Percentiles rank a stretch among this genome's conserved stretches.
phyloP scores from a whole-genome alignment of 306 rosid species.

The Casuarina equisetifolia region DNA sequence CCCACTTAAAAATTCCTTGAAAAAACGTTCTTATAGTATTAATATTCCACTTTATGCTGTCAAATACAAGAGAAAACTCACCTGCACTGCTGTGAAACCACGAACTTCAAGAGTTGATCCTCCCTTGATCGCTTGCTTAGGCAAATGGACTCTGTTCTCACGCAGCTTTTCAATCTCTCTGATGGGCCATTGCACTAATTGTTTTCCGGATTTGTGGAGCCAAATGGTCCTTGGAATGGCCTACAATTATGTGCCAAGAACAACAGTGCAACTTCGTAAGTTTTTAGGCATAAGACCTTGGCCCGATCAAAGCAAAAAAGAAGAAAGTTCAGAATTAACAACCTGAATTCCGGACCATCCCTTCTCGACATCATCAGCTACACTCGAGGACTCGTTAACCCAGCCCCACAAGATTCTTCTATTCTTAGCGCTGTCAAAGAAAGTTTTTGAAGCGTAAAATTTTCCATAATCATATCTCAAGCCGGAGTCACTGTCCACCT shows the following conservation, averaged over 20 bases:
- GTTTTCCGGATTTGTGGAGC: slow-evolving; percentile 68
- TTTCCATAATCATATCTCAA: slow-evolving; percentile 83
- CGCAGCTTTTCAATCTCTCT: slow-evolving; percentile 60
- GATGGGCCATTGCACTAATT: slow-evolving; percentile 78
- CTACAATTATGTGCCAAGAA: slow-evolving; percentile 32
- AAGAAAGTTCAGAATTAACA: slow-evolving; percentile 16
- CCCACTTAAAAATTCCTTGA: too few species aligned
- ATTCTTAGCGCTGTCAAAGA: slow-evolving; percentile 52
- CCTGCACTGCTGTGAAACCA: slow-evolving; percentile 62
- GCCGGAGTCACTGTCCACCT: slow-evolving; percentile 27
- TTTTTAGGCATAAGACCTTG: too few species aligned
- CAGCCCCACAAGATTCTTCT: slow-evolving; percentile 82
- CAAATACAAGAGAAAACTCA: neutral
- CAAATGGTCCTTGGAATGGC: slow-evolving; percentile 69
- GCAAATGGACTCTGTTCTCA: slow-evolving; percentile 35
- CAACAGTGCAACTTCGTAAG: neutral
- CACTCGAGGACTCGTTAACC: slow-evolving; percentile 78
- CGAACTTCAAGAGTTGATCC: slow-evolving; percentile 47
- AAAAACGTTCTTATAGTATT: too few species aligned
- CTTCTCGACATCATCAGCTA: slow-evolving; percentile 47
- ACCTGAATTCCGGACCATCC: slow-evolving; percentile 96
- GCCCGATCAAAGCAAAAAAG: too few species aligned
- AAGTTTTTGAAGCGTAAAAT: slow-evolving; percentile 77
- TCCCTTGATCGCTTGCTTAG: slow-evolving; percentile 39
- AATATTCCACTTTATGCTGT: too few species aligned